Evolutionary conservation across 2,329 filamentous ascomycete species (phyloP), one percentile per base, ranked within the genome.

Genomic region (Pyrenophora teres): DNA sequence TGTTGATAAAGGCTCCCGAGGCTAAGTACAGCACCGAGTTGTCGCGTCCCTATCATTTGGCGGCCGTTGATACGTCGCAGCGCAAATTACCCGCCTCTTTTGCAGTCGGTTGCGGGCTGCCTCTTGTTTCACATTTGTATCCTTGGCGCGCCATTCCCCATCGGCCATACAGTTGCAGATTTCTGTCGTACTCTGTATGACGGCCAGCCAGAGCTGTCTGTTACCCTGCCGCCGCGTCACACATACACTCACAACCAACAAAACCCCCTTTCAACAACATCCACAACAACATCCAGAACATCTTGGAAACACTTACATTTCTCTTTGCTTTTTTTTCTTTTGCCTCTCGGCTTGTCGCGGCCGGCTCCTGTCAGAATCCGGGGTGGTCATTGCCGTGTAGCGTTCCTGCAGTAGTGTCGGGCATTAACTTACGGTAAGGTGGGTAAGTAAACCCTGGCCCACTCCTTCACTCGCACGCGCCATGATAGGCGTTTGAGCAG

Each of bases 391-490:
- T 45, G 47, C 38, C 36, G 42, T 39, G 15, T 35, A 47, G 46
- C 36, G 54, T 52, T 48, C 60, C 55, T 63, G 56, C 60, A 63
- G 58, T 63, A 63, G 60, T 53, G 21, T 30, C 44, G 43, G 41
- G 45, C 43, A 39, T 45, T 40, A 48, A 40, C 46, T 40, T 54
- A 39, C 47, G 54, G 48, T 27, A 25, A 21, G 21, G 32, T 25
- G 39, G 39, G 40, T 40, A 42, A 40, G 41, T 15, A 53, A 49
- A 63, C 56, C 57, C 60, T 59, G 60, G 54, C 41, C 56, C 54
- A 51, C 41, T 54, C 54, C 51, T 51, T 61, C 52, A 54, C 54
- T 48, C 39, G 54, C 54, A 38, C 47, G 47, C 41, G 51, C 56
- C 50, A 49, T 52, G 45, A 54, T 54, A 43, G 50, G 46, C 54